These are phyloP conservation scores for Boletus huronensis DNA, from an alignment of 768 basidiomycete genomes.

Conservation along the genomic window DNA sequence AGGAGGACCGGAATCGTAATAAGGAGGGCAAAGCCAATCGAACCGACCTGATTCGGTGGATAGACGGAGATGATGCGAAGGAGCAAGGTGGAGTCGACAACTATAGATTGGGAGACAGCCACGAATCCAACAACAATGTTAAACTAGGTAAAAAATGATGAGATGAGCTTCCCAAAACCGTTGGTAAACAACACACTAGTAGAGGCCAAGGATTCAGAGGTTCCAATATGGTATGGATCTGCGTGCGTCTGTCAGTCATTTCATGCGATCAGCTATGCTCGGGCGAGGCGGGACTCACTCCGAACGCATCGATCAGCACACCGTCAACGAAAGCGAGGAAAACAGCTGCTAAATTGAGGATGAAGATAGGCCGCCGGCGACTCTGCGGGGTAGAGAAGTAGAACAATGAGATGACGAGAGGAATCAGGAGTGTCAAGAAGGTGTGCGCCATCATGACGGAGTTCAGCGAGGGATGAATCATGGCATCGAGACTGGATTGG, in stretches of 20 bases:
- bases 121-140: conserved; percentile 24
- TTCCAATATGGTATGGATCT: conserved; percentile 25
- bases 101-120: conserved; percentile 12
- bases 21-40: conserved; percentile 8
- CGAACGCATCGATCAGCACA: conserved; percentile 7
- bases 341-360: conserved; percentile 14
- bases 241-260: neutral
- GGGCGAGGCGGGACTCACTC: conserved; percentile 1
- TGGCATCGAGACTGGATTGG: neutral
- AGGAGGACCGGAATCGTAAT: conserved; percentile 17
- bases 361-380: conserved; percentile 18
- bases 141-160: neutral
- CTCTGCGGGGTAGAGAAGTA: conserved; percentile 20
- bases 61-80: conserved; percentile 23
- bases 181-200: neutral
- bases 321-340: conserved; percentile 17
- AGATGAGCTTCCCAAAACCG: too few relatives aligned
- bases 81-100: conserved; percentile 25
- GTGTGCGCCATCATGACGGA: conserved; percentile 24
- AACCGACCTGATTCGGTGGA: conserved; percentile 7
- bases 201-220: conserved; percentile 17
- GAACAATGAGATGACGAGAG: conserved; percentile 20
- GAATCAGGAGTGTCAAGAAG: conserved; percentile 19
- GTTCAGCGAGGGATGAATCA: conserved; percentile 10
- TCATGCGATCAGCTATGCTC: neutral